Percentiles rank a stretch among this genome's conserved stretches.
Evolutionary conservation across 805 yeast genomes (phyloP).

Genomic region (Groenewaldozyma tartarivorans): DNA sequence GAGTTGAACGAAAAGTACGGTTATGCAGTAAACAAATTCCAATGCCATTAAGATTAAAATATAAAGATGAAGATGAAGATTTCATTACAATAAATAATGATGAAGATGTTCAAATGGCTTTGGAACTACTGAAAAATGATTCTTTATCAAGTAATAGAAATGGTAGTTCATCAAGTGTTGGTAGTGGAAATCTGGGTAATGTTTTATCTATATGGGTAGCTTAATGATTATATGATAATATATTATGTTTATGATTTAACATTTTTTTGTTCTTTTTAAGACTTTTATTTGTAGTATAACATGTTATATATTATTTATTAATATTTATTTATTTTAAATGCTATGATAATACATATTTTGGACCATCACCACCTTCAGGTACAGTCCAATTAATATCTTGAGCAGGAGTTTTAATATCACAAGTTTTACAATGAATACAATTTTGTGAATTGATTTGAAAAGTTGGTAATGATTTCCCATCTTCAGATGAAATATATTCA

Average conservation of each 20-base stretch:
- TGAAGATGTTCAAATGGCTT: slow-evolving; percentile 83
- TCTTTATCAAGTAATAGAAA: background rate
- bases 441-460: slow-evolving; percentile 94
- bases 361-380: slow-evolving; percentile 99
- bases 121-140: slow-evolving; percentile 34
- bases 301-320: background rate
- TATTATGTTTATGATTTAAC: too few relatives aligned
- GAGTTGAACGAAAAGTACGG: slow-evolving; percentile 48
- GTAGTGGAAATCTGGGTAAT: slow-evolving; percentile 6
- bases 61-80: slow-evolving; percentile 94
- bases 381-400: slow-evolving; percentile 94
- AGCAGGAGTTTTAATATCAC: slow-evolving; percentile 93
- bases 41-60: slow-evolving; percentile 48
- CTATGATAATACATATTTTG: slow-evolving; percentile 80
- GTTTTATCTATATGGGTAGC: slow-evolving; percentile 16
- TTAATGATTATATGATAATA: slow-evolving; percentile 4
- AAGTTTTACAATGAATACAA: slow-evolving; percentile 96
- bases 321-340: background rate
- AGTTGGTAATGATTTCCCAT: slow-evolving; percentile 46
- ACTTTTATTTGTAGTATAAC: too few relatives aligned
- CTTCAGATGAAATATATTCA: slow-evolving; percentile 73
- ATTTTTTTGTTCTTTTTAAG: too few relatives aligned
- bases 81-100: slow-evolving; percentile 73
- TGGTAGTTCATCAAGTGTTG: too few relatives aligned
- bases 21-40: slow-evolving; percentile 41